These are phyloP conservation scores for Boletus barrowsii DNA, from an alignment of 768 basidiomycete species.

Conservation along the genomic window DNA sequence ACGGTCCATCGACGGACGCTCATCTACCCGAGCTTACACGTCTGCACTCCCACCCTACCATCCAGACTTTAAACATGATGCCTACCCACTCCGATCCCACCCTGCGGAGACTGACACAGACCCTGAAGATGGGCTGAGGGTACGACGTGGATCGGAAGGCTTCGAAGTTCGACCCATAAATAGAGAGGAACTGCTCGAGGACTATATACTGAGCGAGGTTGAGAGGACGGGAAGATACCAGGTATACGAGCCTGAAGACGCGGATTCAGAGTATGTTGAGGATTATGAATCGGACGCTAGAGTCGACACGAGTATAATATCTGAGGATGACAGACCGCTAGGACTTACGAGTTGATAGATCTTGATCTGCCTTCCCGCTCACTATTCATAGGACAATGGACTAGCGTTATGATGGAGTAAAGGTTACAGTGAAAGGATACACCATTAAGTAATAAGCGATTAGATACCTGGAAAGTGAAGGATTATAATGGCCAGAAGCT, in stretches of 20 bases:
- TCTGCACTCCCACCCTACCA: constrained; percentile 72
- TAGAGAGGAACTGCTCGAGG: constrained; percentile 61
- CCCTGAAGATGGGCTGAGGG: constrained; percentile 33
- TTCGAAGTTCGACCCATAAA: constrained; percentile 65
- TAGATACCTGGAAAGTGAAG: constrained; percentile 20
- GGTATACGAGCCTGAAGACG: constrained; percentile 61
- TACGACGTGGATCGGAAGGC: constrained; percentile 79
- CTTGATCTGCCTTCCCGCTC: neutral
- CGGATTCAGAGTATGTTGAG: constrained; percentile 45
- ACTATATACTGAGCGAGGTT: constrained; percentile 53
- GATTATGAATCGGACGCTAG: constrained; percentile 27
- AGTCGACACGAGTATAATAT: neutral
- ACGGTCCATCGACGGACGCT: constrained; percentile 27
- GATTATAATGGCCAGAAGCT: constrained; percentile 2
- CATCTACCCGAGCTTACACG: constrained; percentile 31
- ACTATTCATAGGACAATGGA: constrained; percentile 6
- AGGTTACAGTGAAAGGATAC: constrained; percentile 25
- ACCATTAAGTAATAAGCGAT: constrained; percentile 32
- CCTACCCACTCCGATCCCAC: constrained; percentile 18
- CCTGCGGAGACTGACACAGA: constrained; percentile 23
- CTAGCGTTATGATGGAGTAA: constrained; percentile 24
- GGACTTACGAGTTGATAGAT: constrained; percentile 14
- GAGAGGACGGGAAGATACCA: constrained; percentile 61
- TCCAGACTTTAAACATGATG: constrained; percentile 55
- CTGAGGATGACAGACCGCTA: constrained; percentile 24